Base-by-base conservation (phyloP, 495 filamentous ascomycete genomes). In the Aspergillus nanangensis region DNA sequence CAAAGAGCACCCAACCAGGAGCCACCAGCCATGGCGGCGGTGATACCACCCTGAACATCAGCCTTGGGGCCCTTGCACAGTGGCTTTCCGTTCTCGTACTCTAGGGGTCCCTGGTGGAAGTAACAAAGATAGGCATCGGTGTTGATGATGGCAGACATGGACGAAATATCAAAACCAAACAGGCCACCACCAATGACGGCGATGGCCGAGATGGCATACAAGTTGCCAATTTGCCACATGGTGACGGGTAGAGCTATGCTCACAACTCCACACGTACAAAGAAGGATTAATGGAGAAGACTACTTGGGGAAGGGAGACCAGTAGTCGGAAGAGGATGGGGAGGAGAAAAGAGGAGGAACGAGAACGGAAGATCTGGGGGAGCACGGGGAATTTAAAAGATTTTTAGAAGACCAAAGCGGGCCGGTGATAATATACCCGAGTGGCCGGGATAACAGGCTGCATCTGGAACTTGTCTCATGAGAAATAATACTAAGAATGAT, bases 161-260 rank as follows among this genome's bases (percentile, higher is more conserved):
- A 88, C 46, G 77, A 77, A 61, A 90, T 88, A 70, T 89, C 87
- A 54, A 90, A 90, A 45, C 87, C 87, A 51, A 94, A 92, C 14
- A 91, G 76, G 38, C 78, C 83, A 61, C 88, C 88, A 48, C 88
- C 88, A 44, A 87, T 74, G 55, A 91, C 83, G 57, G 85, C 77
- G 63, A 86, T 78, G 63, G 82, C 81, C 52, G 86, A 77, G 61
- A 90, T 90, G 33, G 82, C 60, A 54, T 88, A 89, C 48, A 88
- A 75, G 56, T 88, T 88, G 23, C 81, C 80, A 40, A 84, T 48
- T 14, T 40, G 25, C 25, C 25, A 35, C 56, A 59, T 55, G 35
- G 21, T 55, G 48, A 31, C 32, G 17, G 35, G 1, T 11, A 29
- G 35, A 19, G 27, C 22, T 33, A 29, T 11, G 25, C 29, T 25